Base-by-base conservation (phyloP, 305 asterid genomes). In the Stenogyne calaminthoides region DNA sequence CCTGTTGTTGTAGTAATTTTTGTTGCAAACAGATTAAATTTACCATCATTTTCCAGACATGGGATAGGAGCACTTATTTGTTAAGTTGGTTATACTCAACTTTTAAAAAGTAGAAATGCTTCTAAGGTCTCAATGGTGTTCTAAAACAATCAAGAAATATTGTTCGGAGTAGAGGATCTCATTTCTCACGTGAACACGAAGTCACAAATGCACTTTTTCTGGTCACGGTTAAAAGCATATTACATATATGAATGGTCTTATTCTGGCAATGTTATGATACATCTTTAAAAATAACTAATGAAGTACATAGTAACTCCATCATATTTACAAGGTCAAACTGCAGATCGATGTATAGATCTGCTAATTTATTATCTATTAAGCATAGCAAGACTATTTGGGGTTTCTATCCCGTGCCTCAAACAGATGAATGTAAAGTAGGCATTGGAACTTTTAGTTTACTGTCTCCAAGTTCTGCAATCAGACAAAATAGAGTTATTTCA, bases 381-480 rank as follows among this genome's bases (percentile, higher is more conserved):
- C 66, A 20, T 49, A 71, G 69, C 65, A 19, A 42, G 44, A 72
- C 44, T 15, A 49, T 40, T 25, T 7, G 37, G 37, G 40, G 58
- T 74, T 16, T 62, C 22, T 27, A 7, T 40, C 55, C 18, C 18
- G 46, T 44, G 40, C 22, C 44, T 52, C 80, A 84, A 70, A 82
- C 80, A 16, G 83, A 75, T 18, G 87, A 77, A 47, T 61, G 78
- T 6, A 77, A 67, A 65, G 75, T 51, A 6, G 75, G 56, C 51
- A 59, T 49, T 12, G 77, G 65, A 69, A 71, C 82, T 55, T 69
- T 82, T 22, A 36, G 32, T 69, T 61, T 77, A 60, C 64, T 61
- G 55, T 72, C 64, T 29, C 78, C 78, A 62, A 72, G 44, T 64
- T 63, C 95, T 86, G 86, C 82, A 82, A 75, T 47, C 44, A 70